phyloP scores from a whole-genome alignment of 148 eudicot species.

The Camellia lanceoleosa region DNA sequence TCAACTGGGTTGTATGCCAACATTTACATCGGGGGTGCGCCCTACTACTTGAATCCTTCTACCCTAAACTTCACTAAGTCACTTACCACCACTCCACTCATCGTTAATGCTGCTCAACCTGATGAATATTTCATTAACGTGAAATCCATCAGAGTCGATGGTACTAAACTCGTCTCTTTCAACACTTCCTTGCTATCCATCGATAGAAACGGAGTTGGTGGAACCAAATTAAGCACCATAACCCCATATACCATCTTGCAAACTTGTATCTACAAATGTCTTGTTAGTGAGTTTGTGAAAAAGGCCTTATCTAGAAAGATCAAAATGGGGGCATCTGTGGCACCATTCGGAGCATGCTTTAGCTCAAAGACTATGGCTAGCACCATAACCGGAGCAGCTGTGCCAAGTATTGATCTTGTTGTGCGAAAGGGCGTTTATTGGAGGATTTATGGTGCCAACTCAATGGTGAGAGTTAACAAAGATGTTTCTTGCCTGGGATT shows the following conservation, averaged over 20 bases:
- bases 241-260: conserved; percentile 22
- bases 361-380: conserved; percentile 18
- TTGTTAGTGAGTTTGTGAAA: conserved; percentile 17
- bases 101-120: not conserved
- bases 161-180: not conserved
- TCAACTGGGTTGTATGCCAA: too few species aligned
- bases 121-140: conserved; percentile 29
- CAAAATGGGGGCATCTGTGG: conserved; percentile 20
- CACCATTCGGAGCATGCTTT: conserved; percentile 35
- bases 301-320: conserved; percentile 21
- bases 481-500: too few species aligned
- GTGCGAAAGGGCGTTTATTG: conserved; percentile 21
- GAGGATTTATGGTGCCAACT: conserved; percentile 34
- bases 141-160: conserved; percentile 25
- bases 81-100: too few species aligned
- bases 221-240: conserved; percentile 33
- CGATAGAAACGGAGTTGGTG: conserved; percentile 25
- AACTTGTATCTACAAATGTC: conserved; percentile 23
- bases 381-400: conserved; percentile 19
- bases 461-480: conserved; percentile 24
- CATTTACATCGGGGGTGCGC: too few species aligned
- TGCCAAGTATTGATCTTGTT: conserved; percentile 32
- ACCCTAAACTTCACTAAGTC: too few species aligned
- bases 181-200: conserved; percentile 24
- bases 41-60: too few species aligned